A percentile compares a stretch with the other conserved stretches of the same genome.
These are phyloP conservation scores for Apodospora peruviana DNA, from an alignment of 495 filamentous ascomycete genomes.

Conservation along the genomic window DNA sequence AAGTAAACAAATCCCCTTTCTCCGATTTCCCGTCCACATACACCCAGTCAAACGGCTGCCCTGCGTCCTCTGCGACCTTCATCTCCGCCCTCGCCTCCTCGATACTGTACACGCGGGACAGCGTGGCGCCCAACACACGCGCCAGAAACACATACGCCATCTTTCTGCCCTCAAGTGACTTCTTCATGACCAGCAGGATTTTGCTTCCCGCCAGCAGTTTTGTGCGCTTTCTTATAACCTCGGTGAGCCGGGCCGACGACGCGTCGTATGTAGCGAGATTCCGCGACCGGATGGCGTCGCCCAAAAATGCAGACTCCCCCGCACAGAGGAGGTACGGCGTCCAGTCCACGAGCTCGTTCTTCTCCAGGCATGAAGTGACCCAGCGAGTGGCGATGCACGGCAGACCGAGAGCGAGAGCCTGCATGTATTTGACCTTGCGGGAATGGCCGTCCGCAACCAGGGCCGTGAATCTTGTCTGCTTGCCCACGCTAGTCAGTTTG, in stretches of 20 bases:
- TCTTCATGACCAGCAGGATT: slow-evolving; percentile 72
- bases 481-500: slow-evolving; percentile 36
- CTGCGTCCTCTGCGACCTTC: slow-evolving; percentile 41
- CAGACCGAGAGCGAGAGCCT: slow-evolving; percentile 84
- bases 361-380: slow-evolving; percentile 66
- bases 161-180: slow-evolving; percentile 53
- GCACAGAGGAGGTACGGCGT: slow-evolving; percentile 77
- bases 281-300: slow-evolving; percentile 72
- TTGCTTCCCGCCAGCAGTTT: slow-evolving; percentile 60
- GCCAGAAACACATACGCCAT: slow-evolving; percentile 64
- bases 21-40: slow-evolving; percentile 59
- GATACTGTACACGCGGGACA: slow-evolving; percentile 59
- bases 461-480: slow-evolving; percentile 67
- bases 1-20: slow-evolving; percentile 20
- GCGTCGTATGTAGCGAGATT: slow-evolving; percentile 56
- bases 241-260: slow-evolving; percentile 45
- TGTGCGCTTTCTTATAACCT: slow-evolving; percentile 51
- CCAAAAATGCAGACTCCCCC: slow-evolving; percentile 70
- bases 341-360: slow-evolving; percentile 63
- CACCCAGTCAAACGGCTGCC: slow-evolving; percentile 66
- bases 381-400: slow-evolving; percentile 78
- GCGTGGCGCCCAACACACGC: slow-evolving; percentile 66
- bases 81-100: slow-evolving; percentile 56
- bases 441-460: slow-evolving; percentile 84
- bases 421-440: slow-evolving; percentile 89